Evolutionary conservation across 306 rosid species (phyloP), one percentile per base, ranked within the genome.

Genomic region (Coriaria nepalensis): DNA sequence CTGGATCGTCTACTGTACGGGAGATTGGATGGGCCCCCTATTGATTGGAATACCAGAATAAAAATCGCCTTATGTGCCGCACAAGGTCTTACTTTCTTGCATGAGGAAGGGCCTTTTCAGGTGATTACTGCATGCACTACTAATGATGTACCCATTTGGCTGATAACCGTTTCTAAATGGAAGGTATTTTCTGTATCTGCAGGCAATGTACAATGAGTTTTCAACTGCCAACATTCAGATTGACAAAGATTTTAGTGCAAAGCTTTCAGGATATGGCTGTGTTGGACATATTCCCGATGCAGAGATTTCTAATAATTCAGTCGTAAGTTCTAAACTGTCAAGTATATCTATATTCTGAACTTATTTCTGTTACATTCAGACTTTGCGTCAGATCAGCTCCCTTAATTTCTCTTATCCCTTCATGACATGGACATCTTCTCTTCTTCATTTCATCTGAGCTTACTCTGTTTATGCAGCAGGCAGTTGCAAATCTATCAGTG

Each of bases 101-200:
- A 90, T 38, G 97, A 90, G 70, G 97, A 90, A 77, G 97, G 97
- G 35, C 97, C 97, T 56, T 90, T 90, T 71, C 97, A 90, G 97
- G 97, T 90, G 61, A 69, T 50, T 2, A 48, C 5, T 33, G 46
- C 29, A 32, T 57, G 37, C 32, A 43, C n/a, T 10, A 15, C 47
- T 37, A 45, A 2, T 32, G 35, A 5, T 15, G 33, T 14, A 8
- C 5, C 13, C 38, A 37, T n/a, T 53, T 53, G 47, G 47, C 57
- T 14, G 11, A 39, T 40, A 10, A n/a, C 51, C n/a, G 29, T 40
- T 40, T 37, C 60, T 61, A 68, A 51, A 33, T 40, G 15, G 55
- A 53, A 20, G 29, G 29, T 37, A 29, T 49, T 53, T 38, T 57
- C 14, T 4, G 4, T 78, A 45, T 66, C 53, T 57, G 33, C 83